A percentile compares a stretch with the other conserved stretches of the same genome.
phyloP scores from a whole-genome alignment of 176 grass and related monocot genomes.

The Echinochloa phyllopogon region DNA sequence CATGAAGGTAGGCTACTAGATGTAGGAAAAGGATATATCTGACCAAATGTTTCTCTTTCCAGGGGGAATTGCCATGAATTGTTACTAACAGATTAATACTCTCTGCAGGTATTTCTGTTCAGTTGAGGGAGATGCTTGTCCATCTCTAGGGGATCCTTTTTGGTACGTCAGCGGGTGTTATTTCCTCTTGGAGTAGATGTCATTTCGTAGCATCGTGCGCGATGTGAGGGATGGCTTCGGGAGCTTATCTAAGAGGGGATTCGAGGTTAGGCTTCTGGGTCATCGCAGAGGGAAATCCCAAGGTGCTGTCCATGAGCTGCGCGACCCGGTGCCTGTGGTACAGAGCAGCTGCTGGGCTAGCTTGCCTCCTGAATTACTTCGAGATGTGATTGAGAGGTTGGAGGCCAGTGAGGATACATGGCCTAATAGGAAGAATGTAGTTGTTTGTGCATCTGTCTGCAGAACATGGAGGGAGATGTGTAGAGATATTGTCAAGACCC shows the following conservation, averaged over 20 bases:
- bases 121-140: slow-evolving; percentile 28
- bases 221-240: slow-evolving; percentile 69
- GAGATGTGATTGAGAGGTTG: slow-evolving; percentile 73
- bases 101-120: slow-evolving; percentile 27
- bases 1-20: not conserved
- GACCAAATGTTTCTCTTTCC: not conserved
- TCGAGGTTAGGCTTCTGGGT: slow-evolving; percentile 54
- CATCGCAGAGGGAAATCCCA: slow-evolving; percentile 61
- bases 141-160: not conserved
- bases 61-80: not conserved
- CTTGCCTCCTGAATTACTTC: slow-evolving; percentile 72
- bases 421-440: slow-evolving; percentile 70
- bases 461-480: slow-evolving; percentile 80
- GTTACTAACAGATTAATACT: slow-evolving; percentile 22
- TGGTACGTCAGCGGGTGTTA: slow-evolving; percentile 13
- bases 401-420: slow-evolving; percentile 68
- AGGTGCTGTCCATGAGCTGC: slow-evolving; percentile 68
- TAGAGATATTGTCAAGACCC: slow-evolving; percentile 66
- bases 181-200: slow-evolving; percentile 55
- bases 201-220: slow-evolving; percentile 60
- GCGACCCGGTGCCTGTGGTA: slow-evolving; percentile 52
- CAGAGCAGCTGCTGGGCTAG: slow-evolving; percentile 69
- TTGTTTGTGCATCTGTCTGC: slow-evolving; percentile 71
- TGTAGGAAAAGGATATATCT: not conserved
- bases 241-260: slow-evolving; percentile 67